Evolutionary conservation across 2,329 filamentous ascomycete genomes (phyloP).

Genomic region (Sporothrix variecibatus): DNA sequence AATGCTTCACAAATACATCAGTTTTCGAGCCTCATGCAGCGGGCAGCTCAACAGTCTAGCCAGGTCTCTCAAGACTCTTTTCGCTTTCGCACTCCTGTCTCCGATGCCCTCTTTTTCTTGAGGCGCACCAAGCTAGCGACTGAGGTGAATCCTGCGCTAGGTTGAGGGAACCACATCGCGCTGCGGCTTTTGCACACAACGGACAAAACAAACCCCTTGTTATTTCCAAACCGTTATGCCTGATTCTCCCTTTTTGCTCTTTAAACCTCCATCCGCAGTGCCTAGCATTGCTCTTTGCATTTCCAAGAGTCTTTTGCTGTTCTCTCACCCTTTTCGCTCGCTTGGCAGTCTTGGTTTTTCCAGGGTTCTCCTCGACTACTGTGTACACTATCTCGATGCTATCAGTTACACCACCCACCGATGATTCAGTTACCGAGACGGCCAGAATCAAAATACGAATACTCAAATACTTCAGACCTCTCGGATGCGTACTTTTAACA

Average conservation of each 20-base stretch:
- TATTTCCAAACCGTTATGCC: background rate
- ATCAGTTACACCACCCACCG: background rate
- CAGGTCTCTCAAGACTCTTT: no score
- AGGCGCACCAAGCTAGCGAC: background rate
- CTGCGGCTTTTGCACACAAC: background rate
- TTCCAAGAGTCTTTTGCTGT: background rate
- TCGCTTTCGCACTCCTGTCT: no score
- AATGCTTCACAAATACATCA: background rate
- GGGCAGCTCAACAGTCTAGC: background rate
- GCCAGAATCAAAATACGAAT: background rate
- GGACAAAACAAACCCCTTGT: background rate
- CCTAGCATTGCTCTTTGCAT: no score
- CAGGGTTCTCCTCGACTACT: background rate
- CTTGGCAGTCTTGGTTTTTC: background rate
- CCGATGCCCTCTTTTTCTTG: background rate
- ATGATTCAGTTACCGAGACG: background rate
- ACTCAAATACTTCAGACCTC: background rate
- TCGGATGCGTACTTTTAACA: background rate
- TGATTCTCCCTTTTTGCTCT: background rate
- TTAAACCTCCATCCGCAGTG: background rate
- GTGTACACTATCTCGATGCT: background rate
- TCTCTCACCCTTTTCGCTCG: background rate
- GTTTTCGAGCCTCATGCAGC: background rate
- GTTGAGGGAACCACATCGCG: background rate
- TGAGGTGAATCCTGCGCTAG: background rate